These are phyloP conservation scores for Leishmania tropica DNA, from an alignment of 208 protist genomes.

Conservation along the genomic window DNA sequence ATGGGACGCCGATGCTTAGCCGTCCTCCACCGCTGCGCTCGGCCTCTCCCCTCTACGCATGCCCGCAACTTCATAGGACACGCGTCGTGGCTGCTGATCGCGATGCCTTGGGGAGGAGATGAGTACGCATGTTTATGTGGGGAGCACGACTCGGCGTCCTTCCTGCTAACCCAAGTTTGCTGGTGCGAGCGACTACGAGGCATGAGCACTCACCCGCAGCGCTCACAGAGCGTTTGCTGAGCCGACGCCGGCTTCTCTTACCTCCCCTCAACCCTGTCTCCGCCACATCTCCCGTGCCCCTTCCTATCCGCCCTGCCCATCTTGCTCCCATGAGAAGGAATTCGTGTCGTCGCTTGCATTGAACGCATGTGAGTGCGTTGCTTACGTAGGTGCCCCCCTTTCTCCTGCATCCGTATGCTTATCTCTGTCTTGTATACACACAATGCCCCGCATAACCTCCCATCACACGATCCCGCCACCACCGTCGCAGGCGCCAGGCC, in stretches of 20 bases:
- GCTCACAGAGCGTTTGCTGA: background rate
- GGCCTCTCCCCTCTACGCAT: too few relatives aligned
- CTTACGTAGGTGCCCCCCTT: background rate
- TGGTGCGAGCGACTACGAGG: background rate
- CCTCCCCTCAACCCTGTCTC: background rate
- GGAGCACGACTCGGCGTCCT: background rate
- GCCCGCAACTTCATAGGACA: too few relatives aligned
- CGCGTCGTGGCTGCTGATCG: too few relatives aligned
- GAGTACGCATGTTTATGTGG: background rate
- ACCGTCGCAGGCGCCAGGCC: constrained; percentile 2
- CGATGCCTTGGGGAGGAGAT: background rate
- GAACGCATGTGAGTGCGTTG: background rate
- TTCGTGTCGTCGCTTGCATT: background rate
- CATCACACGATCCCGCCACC: constrained; percentile 5
- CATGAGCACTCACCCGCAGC: background rate
- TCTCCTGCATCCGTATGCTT: background rate
- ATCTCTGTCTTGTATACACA: background rate
- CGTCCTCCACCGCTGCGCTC: too few relatives aligned
- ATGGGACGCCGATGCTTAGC: too few relatives aligned
- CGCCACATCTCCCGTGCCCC: background rate
- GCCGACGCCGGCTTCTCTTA: background rate
- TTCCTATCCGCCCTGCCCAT: background rate
- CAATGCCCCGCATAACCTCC: background rate
- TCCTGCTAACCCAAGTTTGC: background rate
- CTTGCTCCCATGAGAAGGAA: background rate